Percentiles rank a stretch among this genome's conserved stretches.
These are phyloP conservation scores for Melanogaster broomeanus DNA, from an alignment of 768 basidiomycete species.

Conservation along the genomic window DNA sequence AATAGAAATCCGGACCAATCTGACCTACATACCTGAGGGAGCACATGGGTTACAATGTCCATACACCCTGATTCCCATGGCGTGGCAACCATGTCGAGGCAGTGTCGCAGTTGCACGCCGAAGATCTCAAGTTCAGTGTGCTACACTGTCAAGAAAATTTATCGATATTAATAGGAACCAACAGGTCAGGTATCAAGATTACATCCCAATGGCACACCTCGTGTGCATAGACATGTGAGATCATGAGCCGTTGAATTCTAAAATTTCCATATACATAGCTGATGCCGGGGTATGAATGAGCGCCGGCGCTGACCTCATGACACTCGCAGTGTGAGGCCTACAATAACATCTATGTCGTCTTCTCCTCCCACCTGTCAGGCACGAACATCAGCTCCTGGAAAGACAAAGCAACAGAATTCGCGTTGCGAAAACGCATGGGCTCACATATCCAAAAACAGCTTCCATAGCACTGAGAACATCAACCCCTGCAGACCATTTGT, in stretches of 20 bases:
- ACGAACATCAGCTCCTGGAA: not conserved
- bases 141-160: not conserved
- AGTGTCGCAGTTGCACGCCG: not conserved
- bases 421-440: conserved; percentile 28
- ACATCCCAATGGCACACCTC: conserved; percentile 1
- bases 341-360: conserved; percentile 15
- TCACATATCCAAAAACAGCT: conserved; percentile 85
- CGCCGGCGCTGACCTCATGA: not conserved
- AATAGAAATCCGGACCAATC: too few relatives aligned
- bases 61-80: not conserved
- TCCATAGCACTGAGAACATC: conserved; percentile 92
- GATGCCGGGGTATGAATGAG: not conserved
- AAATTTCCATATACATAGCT: not conserved
- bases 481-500: conserved; percentile 92
- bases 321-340: not conserved
- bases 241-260: not conserved
- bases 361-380: conserved; percentile 36
- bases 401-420: not conserved
- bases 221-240: not conserved
- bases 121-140: not conserved
- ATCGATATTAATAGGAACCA: not conserved
- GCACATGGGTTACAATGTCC: not conserved
- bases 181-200: not conserved
- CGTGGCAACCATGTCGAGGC: not conserved
- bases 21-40: too few relatives aligned